phyloP scores from a whole-genome alignment of 352 stramenopile genomes.

The Peronospora farinosa region DNA sequence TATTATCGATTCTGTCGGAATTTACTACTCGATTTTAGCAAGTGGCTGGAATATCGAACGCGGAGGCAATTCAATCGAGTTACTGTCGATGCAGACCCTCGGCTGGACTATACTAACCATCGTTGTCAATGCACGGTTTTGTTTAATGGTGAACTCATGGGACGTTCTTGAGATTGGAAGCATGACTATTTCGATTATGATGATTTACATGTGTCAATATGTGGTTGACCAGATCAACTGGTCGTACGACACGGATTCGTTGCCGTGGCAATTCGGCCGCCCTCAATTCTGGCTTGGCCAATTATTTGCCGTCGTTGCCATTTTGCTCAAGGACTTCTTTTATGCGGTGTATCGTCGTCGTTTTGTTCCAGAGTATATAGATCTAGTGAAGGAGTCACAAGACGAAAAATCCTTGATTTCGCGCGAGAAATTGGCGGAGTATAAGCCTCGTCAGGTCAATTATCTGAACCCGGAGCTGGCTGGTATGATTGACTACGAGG shows the following conservation, averaged over 20 bases:
- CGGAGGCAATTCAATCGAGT: slow-evolving; percentile 50
- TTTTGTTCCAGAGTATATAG: slow-evolving; percentile 61
- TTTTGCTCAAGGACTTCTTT: slow-evolving; percentile 66
- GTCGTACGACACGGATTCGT: slow-evolving; percentile 71
- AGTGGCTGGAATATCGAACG: slow-evolving; percentile 52
- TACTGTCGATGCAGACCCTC: slow-evolving; percentile 52
- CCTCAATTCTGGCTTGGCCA: slow-evolving; percentile 71
- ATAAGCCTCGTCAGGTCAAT: slow-evolving; percentile 42
- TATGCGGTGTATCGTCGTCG: slow-evolving; percentile 59
- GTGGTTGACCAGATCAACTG: slow-evolving; percentile 60
- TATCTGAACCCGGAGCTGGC: slow-evolving; percentile 63
- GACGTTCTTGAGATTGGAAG: slow-evolving; percentile 52
- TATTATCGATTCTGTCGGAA: slow-evolving; percentile 69
- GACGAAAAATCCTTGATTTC: slow-evolving; percentile 27
- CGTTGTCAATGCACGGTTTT: slow-evolving; percentile 72
- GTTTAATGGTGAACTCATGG: slow-evolving; percentile 78
- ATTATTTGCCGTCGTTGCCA: slow-evolving; percentile 55
- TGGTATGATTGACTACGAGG: slow-evolving; percentile 73
- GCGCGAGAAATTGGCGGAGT: slow-evolving; percentile 40
- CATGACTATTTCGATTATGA: slow-evolving; percentile 48
- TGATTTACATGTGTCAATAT: slow-evolving; percentile 64
- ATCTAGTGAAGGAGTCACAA: slow-evolving; percentile 60
- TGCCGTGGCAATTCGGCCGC: slow-evolving; percentile 69
- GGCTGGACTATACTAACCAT: slow-evolving; percentile 76
- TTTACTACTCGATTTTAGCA: slow-evolving; percentile 58